A percentile compares a stretch with the other conserved stretches of the same genome.
Conservation (phyloP, 75 land plant species). For the Isoetes taiwanensis region DNA sequence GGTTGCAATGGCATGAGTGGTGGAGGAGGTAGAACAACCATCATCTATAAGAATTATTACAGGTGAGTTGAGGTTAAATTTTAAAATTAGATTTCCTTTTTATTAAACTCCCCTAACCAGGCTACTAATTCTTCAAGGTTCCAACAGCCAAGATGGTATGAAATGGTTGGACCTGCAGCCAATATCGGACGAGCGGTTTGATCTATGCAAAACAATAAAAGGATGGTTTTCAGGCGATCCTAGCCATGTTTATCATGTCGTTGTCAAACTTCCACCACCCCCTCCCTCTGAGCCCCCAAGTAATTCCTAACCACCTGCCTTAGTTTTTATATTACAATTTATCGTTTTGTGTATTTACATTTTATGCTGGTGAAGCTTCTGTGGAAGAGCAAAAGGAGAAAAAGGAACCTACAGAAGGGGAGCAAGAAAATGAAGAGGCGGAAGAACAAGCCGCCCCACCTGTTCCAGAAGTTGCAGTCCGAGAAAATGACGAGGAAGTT, state of each 20-base stretch:
- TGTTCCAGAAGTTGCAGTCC: slow-evolving; percentile 17
- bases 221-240: slow-evolving; percentile 32
- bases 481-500: slow-evolving; percentile 14
- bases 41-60: slow-evolving; percentile 24
- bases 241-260: slow-evolving; percentile 13
- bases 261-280: slow-evolving; percentile 15
- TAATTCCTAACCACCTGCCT: background rate
- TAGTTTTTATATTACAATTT: background rate
- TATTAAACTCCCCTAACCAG: too few relatives aligned
- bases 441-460: background rate
- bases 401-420: slow-evolving; percentile 6
- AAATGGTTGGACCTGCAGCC: slow-evolving; percentile 31
- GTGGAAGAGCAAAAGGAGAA: slow-evolving; percentile 7
- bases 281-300: slow-evolving; percentile 9
- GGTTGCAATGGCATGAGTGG: slow-evolving; percentile 19
- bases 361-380: background rate
- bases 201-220: slow-evolving; percentile 19
- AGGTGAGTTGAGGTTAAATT: too few relatives aligned
- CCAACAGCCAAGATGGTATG: slow-evolving; percentile 30
- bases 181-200: slow-evolving; percentile 14
- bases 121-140: too few relatives aligned
- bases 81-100: too few relatives aligned
- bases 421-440: slow-evolving; percentile 14
- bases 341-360: background rate
- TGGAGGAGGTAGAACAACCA: background rate